Evolutionary conservation across 1,139 yeast genomes (phyloP).

Genomic region (Meyerozyma athensensis): DNA sequence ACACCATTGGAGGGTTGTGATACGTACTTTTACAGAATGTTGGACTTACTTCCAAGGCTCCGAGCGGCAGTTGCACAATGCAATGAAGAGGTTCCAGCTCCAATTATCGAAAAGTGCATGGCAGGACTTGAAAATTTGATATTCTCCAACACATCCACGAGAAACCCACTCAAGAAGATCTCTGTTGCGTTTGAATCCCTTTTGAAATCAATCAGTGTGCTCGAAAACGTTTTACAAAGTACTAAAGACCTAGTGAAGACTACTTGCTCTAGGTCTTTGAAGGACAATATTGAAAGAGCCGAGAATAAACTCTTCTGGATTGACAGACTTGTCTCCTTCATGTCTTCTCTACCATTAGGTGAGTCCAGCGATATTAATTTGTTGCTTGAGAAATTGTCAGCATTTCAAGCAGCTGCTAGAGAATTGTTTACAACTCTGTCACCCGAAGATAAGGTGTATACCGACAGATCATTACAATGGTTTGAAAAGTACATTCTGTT

Average conservation of each 20-base stretch:
- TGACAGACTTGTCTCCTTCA: too few species aligned
- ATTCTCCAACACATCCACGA: conserved; percentile 45
- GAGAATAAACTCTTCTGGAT: too few species aligned
- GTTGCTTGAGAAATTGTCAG: too few species aligned
- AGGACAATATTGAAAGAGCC: background rate
- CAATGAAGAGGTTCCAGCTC: conserved; percentile 69
- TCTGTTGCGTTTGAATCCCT: conserved; percentile 13
- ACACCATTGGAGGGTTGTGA: conserved; percentile 47
- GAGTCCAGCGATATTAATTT: too few species aligned
- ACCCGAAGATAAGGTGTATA: background rate
- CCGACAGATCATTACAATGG: background rate
- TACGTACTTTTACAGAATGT: conserved; percentile 56
- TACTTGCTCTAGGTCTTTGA: conserved; percentile 7
- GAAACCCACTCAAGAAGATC: conserved; percentile 42
- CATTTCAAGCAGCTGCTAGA: background rate
- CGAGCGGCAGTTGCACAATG: conserved; percentile 59
- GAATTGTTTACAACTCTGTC: too few species aligned
- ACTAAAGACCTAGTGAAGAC: conserved; percentile 16
- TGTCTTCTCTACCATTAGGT: too few species aligned
- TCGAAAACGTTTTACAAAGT: conserved; percentile 15
- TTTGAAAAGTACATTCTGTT: background rate
- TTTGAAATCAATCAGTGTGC: background rate
- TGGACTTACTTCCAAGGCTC: conserved; percentile 78
- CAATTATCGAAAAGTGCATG: conserved; percentile 71
- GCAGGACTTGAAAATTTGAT: conserved; percentile 76